These are phyloP conservation scores for Podosphaera xanthii DNA, from an alignment of 2,329 filamentous ascomycete species.

Conservation along the genomic window DNA sequence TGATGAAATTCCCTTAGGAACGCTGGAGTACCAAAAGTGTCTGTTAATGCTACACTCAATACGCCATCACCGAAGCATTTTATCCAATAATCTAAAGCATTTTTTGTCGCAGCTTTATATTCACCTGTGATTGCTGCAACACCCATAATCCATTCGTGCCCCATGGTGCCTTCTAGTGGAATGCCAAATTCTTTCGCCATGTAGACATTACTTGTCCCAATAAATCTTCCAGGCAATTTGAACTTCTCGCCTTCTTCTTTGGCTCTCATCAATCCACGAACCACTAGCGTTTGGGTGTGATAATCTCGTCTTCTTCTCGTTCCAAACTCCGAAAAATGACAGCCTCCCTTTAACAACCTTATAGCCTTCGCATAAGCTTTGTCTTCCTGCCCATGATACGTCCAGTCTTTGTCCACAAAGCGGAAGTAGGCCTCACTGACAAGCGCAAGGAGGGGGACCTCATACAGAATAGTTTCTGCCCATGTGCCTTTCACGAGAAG, in stretches of 20 bases:
- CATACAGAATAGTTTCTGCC: constrained; percentile 92
- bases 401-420: constrained; percentile 88
- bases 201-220: constrained; percentile 90
- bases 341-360: constrained; percentile 56
- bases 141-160: constrained; percentile 99
- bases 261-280: constrained; percentile 64
- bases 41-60: constrained; percentile 72
- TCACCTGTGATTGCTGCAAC: constrained; percentile 77
- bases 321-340: constrained; percentile 83
- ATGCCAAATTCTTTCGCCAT: constrained; percentile 84
- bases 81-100: constrained; percentile 71
- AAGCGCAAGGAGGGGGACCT: constrained; percentile 79
- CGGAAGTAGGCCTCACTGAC: constrained; percentile 95
- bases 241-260: constrained; percentile 43
- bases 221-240: constrained; percentile 48
- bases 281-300: constrained; percentile 79
- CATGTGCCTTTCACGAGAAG: constrained; percentile 63
- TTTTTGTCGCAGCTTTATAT: constrained; percentile 66
- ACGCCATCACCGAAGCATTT: constrained; percentile 71
- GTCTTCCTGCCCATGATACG: constrained; percentile 65
- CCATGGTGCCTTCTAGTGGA: constrained; percentile 66
- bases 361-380: constrained; percentile 65
- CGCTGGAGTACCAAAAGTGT: constrained; percentile 81
- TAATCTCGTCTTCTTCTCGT: constrained; percentile 77
- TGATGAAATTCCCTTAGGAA: constrained; percentile 71